Evolutionary conservation across 2,329 filamentous ascomycete genomes (phyloP).

Genomic region (Didymella keratinophila): DNA sequence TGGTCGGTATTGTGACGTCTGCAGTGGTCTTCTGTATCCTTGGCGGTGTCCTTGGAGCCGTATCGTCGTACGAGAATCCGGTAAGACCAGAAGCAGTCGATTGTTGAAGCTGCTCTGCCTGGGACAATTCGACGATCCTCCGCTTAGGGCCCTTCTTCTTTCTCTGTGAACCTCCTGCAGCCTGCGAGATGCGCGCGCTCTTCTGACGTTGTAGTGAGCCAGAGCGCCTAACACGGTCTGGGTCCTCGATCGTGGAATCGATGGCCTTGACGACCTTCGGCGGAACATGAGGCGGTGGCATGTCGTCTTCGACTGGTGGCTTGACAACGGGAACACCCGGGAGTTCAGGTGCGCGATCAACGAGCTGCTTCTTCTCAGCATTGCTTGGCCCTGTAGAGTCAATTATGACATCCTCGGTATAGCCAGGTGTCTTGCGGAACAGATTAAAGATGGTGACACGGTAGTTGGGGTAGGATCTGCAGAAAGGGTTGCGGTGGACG

Average conservation of each 20-base stretch:
- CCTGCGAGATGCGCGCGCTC: slow-evolving; percentile 41
- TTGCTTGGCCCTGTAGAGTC: slow-evolving; percentile 86
- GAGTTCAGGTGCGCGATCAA: slow-evolving; percentile 80
- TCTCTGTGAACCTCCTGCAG: slow-evolving; percentile 58
- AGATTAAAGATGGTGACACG: slow-evolving; percentile 94
- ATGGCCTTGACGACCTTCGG: slow-evolving; percentile 61
- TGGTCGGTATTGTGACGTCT: slow-evolving; percentile 25
- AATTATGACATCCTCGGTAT: slow-evolving; percentile 88
- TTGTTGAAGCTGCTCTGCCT: slow-evolving; percentile 52
- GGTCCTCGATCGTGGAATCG: slow-evolving; percentile 28
- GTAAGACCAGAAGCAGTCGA: slow-evolving; percentile 37
- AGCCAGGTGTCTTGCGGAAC: slow-evolving; percentile 88
- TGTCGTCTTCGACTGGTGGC: slow-evolving; percentile 67
- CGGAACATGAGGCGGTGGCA: slow-evolving; percentile 63
- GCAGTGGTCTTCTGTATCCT: slow-evolving; percentile 25
- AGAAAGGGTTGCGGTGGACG: slow-evolving; percentile 91
- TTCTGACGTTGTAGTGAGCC: slow-evolving; percentile 47
- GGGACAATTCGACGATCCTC: slow-evolving; percentile 65
- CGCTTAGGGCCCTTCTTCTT: slow-evolving; percentile 67
- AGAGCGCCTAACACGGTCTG: slow-evolving; percentile 34
- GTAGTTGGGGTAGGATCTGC: slow-evolving; percentile 83
- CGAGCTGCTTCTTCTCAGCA: slow-evolving; percentile 81
- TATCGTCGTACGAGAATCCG: slow-evolving; percentile 40
- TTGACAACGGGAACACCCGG: slow-evolving; percentile 81
- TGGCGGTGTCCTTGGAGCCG: slow-evolving; percentile 30